Conservation (phyloP, 495 filamentous ascomycete genomes). For the Cairneyella variabilis region DNA sequence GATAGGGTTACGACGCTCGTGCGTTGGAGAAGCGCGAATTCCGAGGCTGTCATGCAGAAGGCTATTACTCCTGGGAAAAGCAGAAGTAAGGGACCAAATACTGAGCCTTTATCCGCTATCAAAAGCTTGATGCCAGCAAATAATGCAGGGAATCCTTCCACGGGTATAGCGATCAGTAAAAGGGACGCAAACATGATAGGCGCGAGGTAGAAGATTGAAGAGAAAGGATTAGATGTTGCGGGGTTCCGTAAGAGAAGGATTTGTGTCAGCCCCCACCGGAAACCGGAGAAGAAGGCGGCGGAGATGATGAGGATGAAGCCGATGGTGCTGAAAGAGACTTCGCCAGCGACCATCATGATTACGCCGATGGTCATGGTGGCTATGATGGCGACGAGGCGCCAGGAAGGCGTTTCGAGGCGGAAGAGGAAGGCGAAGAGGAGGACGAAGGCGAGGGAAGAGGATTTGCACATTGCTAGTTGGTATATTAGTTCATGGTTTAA, state of each 20-base stretch:
- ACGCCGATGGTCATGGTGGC: slow-evolving; percentile 91
- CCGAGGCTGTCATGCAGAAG: slow-evolving; percentile 93
- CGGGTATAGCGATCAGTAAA: slow-evolving; percentile 73
- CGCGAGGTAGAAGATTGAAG: slow-evolving; percentile 92
- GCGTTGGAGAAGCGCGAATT: slow-evolving; percentile 92
- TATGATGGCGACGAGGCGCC: slow-evolving; percentile 82
- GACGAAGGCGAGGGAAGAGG: slow-evolving; percentile 90
- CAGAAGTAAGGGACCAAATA: slow-evolving; percentile 55
- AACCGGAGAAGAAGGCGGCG: slow-evolving; percentile 91
- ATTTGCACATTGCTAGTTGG: slow-evolving; percentile 91
- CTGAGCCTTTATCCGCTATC: slow-evolving; percentile 57
- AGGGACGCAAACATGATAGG: slow-evolving; percentile 93
- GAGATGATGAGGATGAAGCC: slow-evolving; percentile 91
- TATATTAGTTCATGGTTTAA: slow-evolving; percentile 11
- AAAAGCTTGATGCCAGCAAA: slow-evolving; percentile 58
- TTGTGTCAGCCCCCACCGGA: slow-evolving; percentile 96
- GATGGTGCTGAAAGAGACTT: slow-evolving; percentile 83
- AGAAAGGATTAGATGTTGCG: slow-evolving; percentile 94
- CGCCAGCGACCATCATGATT: slow-evolving; percentile 98
- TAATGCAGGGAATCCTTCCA: slow-evolving; percentile 74
- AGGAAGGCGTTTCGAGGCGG: slow-evolving; percentile 81
- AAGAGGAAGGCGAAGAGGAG: slow-evolving; percentile 95
- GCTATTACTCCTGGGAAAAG: slow-evolving; percentile 89
- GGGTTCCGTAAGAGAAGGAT: slow-evolving; percentile 92
- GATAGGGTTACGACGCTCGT: slow-evolving; percentile 94